A percentile compares a stretch with the other conserved stretches of the same genome.
phyloP scores from a whole-genome alignment of 768 basidiomycete species.

The Calocybe gangraenosa region DNA sequence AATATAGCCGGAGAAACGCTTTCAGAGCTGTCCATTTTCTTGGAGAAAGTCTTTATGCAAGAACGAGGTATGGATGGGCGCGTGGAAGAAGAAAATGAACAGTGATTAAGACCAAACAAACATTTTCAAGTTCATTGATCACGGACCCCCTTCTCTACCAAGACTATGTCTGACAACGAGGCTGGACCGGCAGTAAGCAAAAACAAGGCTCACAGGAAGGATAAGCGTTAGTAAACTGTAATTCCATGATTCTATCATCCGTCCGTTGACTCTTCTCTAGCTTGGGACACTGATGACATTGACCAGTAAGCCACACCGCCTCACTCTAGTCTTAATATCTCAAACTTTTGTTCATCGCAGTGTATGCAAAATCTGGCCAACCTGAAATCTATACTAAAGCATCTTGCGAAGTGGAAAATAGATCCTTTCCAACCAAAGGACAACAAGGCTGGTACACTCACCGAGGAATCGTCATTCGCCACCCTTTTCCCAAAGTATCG shows the following conservation, averaged over 20 bases:
- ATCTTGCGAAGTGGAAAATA: constrained; percentile 71
- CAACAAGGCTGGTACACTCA: constrained; percentile 80
- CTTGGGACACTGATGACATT: constrained; percentile 99
- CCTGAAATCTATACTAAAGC: neutral
- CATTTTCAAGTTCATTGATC: constrained; percentile 7
- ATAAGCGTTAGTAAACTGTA: constrained; percentile 70
- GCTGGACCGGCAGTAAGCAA: constrained; percentile 54
- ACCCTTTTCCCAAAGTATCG: constrained; percentile 98
- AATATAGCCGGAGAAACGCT: constrained; percentile 25
- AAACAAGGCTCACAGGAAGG: constrained; percentile 88
- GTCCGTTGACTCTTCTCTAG: constrained; percentile 36
- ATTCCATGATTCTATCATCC: constrained; percentile 3
- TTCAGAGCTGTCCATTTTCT: constrained; percentile 48
- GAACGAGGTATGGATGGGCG: constrained; percentile 9
- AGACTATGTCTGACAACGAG: constrained; percentile 40
- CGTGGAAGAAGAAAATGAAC: constrained; percentile 12
- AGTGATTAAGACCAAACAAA: constrained; percentile 1
- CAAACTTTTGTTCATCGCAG: constrained; percentile 21
- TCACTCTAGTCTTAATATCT: constrained; percentile 5
- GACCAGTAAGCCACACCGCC: constrained; percentile 72
- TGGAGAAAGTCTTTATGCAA: constrained; percentile 1
- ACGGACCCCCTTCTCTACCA: constrained; percentile 4
- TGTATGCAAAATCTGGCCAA: constrained; percentile 30
- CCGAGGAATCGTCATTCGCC: constrained; percentile 96
- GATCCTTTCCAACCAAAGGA: constrained; percentile 71